phyloP scores from a whole-genome alignment of 345 rosid genomes.

The Populus simonii region DNA sequence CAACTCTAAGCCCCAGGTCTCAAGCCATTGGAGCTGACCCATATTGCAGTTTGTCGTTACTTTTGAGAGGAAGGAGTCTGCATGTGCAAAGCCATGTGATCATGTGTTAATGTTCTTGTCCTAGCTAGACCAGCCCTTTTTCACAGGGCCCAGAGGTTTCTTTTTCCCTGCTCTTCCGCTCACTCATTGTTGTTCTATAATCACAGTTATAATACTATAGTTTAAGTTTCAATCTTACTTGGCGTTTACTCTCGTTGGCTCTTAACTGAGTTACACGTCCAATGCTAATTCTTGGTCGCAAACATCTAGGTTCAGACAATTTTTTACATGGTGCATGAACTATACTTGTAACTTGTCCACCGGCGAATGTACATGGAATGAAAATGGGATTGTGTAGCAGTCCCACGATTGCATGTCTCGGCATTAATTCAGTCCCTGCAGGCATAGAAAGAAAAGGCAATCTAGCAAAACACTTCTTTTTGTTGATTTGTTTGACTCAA shows the following conservation, averaged over 20 bases:
- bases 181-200: neutral
- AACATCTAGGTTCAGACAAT: neutral
- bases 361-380: neutral
- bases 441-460: neutral
- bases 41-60: slow-evolving; percentile 13
- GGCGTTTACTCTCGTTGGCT: neutral
- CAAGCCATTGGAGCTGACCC: neutral
- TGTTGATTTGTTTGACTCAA: neutral
- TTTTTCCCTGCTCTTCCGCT: neutral
- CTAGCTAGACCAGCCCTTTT: slow-evolving; percentile 15
- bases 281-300: neutral
- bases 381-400: neutral
- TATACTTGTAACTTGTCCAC: neutral
- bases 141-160: slow-evolving; percentile 18
- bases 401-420: neutral
- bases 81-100: slow-evolving; percentile 62
- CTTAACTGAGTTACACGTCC: neutral
- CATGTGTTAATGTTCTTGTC: slow-evolving; percentile 41
- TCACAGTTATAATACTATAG: neutral
- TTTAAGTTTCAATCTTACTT: no score
- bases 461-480: neutral
- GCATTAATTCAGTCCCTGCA: neutral
- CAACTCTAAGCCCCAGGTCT: neutral
- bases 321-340: neutral
- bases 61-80: neutral